Conservation (phyloP, 2,329 filamentous ascomycete genomes). For the Arthrobotrys sinensis region DNA sequence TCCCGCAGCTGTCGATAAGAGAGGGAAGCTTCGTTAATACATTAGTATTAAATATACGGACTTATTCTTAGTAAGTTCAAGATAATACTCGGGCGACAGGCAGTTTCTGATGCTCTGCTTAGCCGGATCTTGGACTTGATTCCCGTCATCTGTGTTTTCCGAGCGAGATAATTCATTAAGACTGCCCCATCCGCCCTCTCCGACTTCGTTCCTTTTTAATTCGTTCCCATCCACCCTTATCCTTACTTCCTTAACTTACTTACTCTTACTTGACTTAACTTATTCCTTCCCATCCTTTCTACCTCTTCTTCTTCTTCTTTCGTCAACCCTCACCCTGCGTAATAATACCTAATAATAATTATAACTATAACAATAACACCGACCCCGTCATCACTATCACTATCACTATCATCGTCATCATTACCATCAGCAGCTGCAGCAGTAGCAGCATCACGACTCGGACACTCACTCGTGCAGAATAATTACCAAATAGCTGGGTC, state of each 20-base stretch:
- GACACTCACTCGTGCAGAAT: not conserved
- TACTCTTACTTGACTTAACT: not conserved
- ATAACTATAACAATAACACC: not conserved
- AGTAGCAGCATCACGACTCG: no score
- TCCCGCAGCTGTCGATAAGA: slow-evolving; percentile 20
- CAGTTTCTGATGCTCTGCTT: not conserved
- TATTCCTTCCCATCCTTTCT: not conserved
- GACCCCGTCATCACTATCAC: not conserved
- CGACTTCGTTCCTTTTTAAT: not conserved
- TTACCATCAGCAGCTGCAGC: no score
- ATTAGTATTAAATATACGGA: no score
- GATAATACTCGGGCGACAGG: slow-evolving; percentile 16
- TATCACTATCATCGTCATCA: not conserved
- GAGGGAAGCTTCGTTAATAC: no score
- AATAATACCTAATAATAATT: not conserved
- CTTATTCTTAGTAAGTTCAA: no score
- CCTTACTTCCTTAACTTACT: not conserved
- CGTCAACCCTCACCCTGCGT: no score
- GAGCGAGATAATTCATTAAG: not conserved
- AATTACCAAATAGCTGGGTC: slow-evolving; percentile 5
- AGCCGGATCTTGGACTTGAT: slow-evolving; percentile 22
- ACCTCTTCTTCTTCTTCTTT: not conserved
- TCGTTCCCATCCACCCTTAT: not conserved
- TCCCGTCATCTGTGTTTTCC: not conserved
- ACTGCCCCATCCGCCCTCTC: not conserved